Conservation (phyloP, 177 flowering plant genomes). For the Telopea speciosissima region DNA sequence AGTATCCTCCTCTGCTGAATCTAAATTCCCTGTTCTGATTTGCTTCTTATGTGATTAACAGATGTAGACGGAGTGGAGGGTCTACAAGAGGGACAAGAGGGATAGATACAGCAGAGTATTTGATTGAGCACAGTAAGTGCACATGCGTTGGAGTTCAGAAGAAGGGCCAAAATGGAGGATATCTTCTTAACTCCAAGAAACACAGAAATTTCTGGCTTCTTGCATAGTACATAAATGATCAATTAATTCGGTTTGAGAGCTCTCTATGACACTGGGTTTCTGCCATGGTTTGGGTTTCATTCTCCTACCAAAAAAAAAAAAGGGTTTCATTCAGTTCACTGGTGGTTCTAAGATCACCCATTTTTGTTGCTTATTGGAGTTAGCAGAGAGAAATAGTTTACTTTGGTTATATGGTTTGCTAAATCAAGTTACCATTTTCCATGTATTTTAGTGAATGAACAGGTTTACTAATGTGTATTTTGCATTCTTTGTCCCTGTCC, state of each 20-base stretch:
- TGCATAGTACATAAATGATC: slow-evolving; percentile 24
- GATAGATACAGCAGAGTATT: slow-evolving; percentile 55
- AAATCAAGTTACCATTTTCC: not conserved
- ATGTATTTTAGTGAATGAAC: not conserved
- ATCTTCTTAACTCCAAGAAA: slow-evolving; percentile 60
- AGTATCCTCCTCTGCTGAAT: not conserved
- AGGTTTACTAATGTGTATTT: not conserved
- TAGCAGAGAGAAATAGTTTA: not conserved
- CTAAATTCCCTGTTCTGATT: not conserved
- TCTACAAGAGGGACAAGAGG: slow-evolving; percentile 29
- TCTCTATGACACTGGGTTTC: not conserved
- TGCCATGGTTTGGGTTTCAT: not conserved
- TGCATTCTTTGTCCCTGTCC: not conserved
- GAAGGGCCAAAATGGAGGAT: slow-evolving; percentile 66
- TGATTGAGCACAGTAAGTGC: slow-evolving; percentile 68
- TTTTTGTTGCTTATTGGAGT: not conserved
- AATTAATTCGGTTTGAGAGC: not conserved
- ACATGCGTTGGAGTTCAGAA: slow-evolving; percentile 66
- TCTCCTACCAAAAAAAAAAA: no score
- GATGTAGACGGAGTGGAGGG: slow-evolving; percentile 29
- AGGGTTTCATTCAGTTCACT: not conserved
- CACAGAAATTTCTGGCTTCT: slow-evolving; percentile 72
- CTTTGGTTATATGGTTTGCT: not conserved
- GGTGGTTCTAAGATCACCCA: not conserved
- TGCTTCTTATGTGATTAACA: slow-evolving; percentile 9